Conservation (phyloP, 1,284 basidiomycete species). For the Austropuccinia psidii region DNA sequence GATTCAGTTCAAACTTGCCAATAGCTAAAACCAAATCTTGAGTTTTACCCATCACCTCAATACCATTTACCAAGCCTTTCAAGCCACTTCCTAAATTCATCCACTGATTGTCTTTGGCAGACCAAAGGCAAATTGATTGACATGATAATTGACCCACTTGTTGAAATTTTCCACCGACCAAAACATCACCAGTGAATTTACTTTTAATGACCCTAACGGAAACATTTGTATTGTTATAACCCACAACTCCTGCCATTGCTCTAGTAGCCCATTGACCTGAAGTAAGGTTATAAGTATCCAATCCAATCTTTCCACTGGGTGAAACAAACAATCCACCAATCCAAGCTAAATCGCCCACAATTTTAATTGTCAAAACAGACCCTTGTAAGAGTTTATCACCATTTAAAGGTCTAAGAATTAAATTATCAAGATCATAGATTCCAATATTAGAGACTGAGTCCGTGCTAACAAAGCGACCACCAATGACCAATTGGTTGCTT, state of each 20-base stretch:
- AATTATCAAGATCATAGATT: constrained; percentile 60
- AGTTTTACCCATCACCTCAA: constrained; percentile 72
- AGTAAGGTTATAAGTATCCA: constrained; percentile 37
- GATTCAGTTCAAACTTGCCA: constrained; percentile 63
- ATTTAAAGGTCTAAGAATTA: constrained; percentile 55
- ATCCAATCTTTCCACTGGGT: constrained; percentile 44
- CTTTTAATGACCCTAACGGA: constrained; percentile 17
- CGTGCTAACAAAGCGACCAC: constrained; percentile 37
- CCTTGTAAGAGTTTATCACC: constrained; percentile 60
- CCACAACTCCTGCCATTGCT: constrained; percentile 39
- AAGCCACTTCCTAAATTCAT: constrained; percentile 70
- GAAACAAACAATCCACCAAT: constrained; percentile 44
- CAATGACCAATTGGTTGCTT: constrained; percentile 49
- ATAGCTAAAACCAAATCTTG: constrained; percentile 44
- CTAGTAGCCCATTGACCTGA: constrained; percentile 40
- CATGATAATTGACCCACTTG: constrained; percentile 69
- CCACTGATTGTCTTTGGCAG: constrained; percentile 66
- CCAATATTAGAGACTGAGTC: constrained; percentile 57
- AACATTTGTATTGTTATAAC: constrained; percentile 23
- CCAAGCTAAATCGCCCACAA: constrained; percentile 52
- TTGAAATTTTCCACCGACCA: constrained; percentile 78
- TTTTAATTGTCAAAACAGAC: constrained; percentile 63
- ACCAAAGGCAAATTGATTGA: constrained; percentile 69
- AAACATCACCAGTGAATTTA: constrained; percentile 48
- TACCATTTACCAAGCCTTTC: constrained; percentile 67